phyloP scores from a whole-genome alignment of 2,329 filamentous ascomycete genomes.

The Xylariaceae sp. region DNA sequence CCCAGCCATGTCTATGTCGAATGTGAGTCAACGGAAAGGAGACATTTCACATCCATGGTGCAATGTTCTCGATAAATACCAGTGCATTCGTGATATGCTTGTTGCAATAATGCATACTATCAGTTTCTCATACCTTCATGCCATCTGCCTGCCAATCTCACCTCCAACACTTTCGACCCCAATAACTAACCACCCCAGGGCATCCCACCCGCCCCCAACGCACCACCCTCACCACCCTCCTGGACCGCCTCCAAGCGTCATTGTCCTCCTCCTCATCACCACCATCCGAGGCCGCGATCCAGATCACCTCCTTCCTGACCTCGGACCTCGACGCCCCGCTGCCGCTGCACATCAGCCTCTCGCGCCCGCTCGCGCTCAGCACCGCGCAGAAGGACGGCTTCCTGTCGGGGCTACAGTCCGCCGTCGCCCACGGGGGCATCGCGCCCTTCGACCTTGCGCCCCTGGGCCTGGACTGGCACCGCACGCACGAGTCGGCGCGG shows the following conservation, averaged over 20 bases:
- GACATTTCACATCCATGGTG: too few relatives aligned
- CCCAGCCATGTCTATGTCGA: conserved; percentile 89
- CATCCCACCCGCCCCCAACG: conserved; percentile 36
- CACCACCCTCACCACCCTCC: conserved; percentile 39
- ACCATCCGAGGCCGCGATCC: conserved; percentile 9
- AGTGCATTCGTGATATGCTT: too few relatives aligned
- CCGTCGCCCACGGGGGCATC: conserved; percentile 33
- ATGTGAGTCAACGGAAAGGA: too few relatives aligned
- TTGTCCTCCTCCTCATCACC: conserved; percentile 16
- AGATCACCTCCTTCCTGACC: conserved; percentile 63
- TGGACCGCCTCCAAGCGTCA: conserved; percentile 31
- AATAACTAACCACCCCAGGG: conserved; percentile 15
- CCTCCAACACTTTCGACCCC: too few relatives aligned
- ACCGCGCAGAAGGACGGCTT: conserved; percentile 71
- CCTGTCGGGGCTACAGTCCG: conserved; percentile 44
- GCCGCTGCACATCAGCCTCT: conserved; percentile 88
- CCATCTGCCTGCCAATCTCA: too few relatives aligned
- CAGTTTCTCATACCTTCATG: too few relatives aligned
- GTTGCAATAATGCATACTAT: too few relatives aligned
- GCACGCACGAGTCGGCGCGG: conserved; percentile 56
- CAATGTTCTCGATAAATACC: too few relatives aligned
- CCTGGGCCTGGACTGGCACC: conserved; percentile 43
- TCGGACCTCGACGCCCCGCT: conserved; percentile 74
- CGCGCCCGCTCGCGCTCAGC: conserved; percentile 69
- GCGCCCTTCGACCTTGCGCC: conserved; percentile 37